Evolutionary conservation across 805 yeast genomes (phyloP).

Genomic region (Candida nemodendra): DNA sequence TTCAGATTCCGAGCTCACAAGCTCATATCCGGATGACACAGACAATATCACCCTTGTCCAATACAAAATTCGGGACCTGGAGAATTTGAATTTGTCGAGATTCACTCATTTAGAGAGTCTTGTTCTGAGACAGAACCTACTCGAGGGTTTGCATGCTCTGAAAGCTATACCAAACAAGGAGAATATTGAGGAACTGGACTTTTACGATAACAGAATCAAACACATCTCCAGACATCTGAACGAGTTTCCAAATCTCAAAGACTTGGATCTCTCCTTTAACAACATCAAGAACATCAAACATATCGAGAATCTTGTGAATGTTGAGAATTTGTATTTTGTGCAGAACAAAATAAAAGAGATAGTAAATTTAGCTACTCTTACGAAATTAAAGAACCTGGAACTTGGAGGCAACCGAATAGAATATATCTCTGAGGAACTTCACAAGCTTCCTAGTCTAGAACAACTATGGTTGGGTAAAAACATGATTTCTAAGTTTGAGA

Average conservation of each 20-base stretch:
- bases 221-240: conserved; percentile 75
- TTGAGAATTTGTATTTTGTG: conserved; percentile 77
- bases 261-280: conserved; percentile 84
- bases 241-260: conserved; percentile 53
- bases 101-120: conserved; percentile 57
- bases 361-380: conserved; percentile 58
- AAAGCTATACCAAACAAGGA: conserved; percentile 53
- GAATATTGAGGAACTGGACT: conserved; percentile 72
- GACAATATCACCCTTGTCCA: conserved; percentile 67
- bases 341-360: conserved; percentile 82
- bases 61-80: conserved; percentile 62
- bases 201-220: conserved; percentile 87
- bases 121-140: conserved; percentile 79
- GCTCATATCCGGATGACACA: conserved; percentile 53
- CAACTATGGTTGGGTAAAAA: conserved; percentile 95
- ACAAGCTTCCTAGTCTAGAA: conserved; percentile 52
- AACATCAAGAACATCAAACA: conserved; percentile 84
- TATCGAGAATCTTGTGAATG: conserved; percentile 55
- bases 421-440: conserved; percentile 54
- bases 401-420: conserved; percentile 85
- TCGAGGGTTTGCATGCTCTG: conserved; percentile 70
- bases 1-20: conserved; percentile 66
- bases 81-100: conserved; percentile 55
- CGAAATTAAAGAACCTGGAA: conserved; percentile 66
- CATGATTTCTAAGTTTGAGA: conserved; percentile 61